Evolutionary conservation across 2,329 filamentous ascomycete species (phyloP).

Genomic region (Helicocarpus griseus): DNA sequence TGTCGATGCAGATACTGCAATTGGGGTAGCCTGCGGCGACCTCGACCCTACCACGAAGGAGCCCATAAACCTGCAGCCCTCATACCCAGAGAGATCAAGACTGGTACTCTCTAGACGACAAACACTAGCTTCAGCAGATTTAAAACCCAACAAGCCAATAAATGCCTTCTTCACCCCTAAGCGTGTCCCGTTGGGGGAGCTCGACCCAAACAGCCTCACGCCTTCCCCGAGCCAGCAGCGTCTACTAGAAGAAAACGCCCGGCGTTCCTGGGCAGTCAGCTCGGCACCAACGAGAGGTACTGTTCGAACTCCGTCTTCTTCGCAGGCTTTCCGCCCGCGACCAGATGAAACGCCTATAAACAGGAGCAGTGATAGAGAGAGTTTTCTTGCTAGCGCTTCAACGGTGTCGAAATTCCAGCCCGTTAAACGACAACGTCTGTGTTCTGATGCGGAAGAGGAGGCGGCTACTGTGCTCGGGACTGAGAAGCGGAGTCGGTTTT

Average conservation of each 20-base stretch:
- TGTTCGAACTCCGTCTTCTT: conserved; percentile 25
- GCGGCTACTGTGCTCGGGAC: conserved; percentile 15
- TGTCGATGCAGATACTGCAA: conserved; percentile 60
- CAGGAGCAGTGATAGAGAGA: conserved; percentile 29
- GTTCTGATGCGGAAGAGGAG: conserved; percentile 36
- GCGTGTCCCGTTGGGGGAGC: conserved; percentile 54
- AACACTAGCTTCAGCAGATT: conserved; percentile 37
- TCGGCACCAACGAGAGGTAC: conserved; percentile 34
- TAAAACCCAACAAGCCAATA: conserved; percentile 54
- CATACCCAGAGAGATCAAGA: conserved; percentile 23
- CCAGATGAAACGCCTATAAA: conserved; percentile 25
- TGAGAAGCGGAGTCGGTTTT: conserved; percentile 40
- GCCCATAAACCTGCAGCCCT: conserved; percentile 37
- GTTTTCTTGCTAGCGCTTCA: conserved; percentile 30
- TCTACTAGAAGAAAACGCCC: conserved; percentile 44
- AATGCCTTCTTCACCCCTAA: conserved; percentile 56
- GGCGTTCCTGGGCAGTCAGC: conserved; percentile 46
- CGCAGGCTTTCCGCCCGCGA: conserved; percentile 15
- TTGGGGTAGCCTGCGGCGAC: conserved; percentile 68
- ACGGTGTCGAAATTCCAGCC: conserved; percentile 36
- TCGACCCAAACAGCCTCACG: conserved; percentile 58
- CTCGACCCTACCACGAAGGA: conserved; percentile 84
- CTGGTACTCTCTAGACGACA: conserved; percentile 29
- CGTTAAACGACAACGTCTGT: conserved; percentile 42
- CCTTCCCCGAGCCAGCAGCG: conserved; percentile 56